Evolutionary conservation across 2,329 filamentous ascomycete genomes (phyloP), one percentile per base, ranked within the genome.

Genomic region (Diaporthe batatas): DNA sequence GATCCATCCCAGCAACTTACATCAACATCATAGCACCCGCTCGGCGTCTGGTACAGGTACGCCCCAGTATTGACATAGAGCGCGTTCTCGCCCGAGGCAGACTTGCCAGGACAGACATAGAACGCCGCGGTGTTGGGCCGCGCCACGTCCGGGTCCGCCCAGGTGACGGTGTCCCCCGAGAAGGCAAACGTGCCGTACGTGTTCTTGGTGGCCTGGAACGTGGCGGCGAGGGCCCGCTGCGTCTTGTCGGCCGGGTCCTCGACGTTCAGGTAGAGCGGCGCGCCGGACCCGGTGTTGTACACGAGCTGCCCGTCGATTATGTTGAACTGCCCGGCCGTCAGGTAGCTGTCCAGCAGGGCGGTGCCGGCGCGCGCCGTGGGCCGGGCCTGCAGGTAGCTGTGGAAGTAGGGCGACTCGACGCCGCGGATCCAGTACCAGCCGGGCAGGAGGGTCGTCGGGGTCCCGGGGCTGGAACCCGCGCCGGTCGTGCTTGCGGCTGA

Each of bases 51-150:
- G 77, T 89, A 89, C 57, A 81, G 79, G 77, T 90, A 90, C 49
- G 86, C 86, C 0, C 88, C 88, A 55, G 89, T 81, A 75, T 90
- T 90, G 73, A 89, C 84, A 77, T 86, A 89, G 76, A 90, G 72
- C 62, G 76, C 78, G 78, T 86, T 82, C 18, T 79, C 80, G 23
- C 78, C 80, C 14, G 36, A n/a, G 7, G 73, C 72, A 11, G 64
- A 57, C 14, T 18, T 59, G 8, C 57, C 53, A 11, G 73, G 73
- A 73, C 87, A 90, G 53, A 89, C 87, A 77, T 88, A 84, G 85
- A 87, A 90, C 8, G 88, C 88, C 23, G 84, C 85, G 25, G 81
- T 77, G 76, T 90, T 90, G 49, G 86, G 87, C 51, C 88, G 78
- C 23, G 78, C 77, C 32, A 89, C 80, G 14, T 82, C 84, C 2